phyloP scores from a whole-genome alignment of 768 basidiomycete genomes.

The Cubamyces sp. region DNA sequence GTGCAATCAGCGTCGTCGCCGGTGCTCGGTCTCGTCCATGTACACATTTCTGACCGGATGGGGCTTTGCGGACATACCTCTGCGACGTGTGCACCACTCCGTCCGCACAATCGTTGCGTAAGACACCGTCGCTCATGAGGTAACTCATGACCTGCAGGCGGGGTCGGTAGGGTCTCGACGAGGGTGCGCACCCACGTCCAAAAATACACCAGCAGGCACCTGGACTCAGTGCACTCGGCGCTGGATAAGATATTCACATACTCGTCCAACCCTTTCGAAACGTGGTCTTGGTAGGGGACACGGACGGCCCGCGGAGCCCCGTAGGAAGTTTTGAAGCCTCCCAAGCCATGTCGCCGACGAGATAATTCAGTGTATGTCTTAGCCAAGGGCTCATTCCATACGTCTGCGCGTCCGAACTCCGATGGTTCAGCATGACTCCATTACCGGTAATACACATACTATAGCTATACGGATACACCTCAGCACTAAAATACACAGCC shows the following conservation, averaged over 20 bases:
- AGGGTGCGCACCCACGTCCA: constrained; percentile 20
- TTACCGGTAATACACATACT: constrained; percentile 10
- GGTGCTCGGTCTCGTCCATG: no score
- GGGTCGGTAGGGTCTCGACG: not conserved
- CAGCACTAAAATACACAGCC: constrained; percentile 12
- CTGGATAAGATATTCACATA: not conserved
- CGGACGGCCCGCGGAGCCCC: not conserved
- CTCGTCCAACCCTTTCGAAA: not conserved
- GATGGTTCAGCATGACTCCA: not conserved
- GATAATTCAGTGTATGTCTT: not conserved
- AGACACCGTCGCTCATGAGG: not conserved
- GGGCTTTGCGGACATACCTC: no score
- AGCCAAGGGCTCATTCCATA: not conserved
- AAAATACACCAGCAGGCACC: constrained; percentile 9
- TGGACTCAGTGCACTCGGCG: not conserved
- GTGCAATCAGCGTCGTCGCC: no score
- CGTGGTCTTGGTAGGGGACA: not conserved
- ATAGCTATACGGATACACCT: constrained; percentile 19
- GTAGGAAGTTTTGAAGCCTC: not conserved
- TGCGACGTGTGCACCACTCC: no score
- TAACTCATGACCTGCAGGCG: not conserved
- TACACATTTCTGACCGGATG: no score
- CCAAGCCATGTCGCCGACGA: not conserved
- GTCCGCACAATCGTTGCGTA: no score
- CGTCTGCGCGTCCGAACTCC: no score